Evolutionary conservation across 306 rosid genomes (phyloP), one percentile per base, ranked within the genome.

Genomic region (Cucurbita moschata): DNA sequence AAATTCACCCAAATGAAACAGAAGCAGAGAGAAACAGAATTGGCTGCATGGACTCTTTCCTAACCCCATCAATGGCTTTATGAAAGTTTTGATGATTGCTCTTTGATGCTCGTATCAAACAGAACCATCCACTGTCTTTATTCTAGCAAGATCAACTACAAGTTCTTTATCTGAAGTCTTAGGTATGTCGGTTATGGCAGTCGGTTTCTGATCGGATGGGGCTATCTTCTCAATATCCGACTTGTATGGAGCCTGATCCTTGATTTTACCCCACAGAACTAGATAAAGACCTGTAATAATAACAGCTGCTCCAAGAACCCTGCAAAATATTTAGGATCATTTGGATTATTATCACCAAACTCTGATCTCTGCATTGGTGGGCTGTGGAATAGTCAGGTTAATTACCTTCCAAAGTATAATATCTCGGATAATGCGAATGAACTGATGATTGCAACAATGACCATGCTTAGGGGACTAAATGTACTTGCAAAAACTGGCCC

Each of bases 401-500:
- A 15, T 73, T 60, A 85, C 92, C 89, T 83, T 71, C 89, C 92
- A 4, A 78, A 30, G 72, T 75, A 83, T 63, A 82, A 52, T 23
- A 40, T 76, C 78, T 87, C 92, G 0, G 70, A 40, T 18, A 87
- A 75, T 42, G 77, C 15, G 73, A 85, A 76, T 23, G 86, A 76
- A 73, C 81, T 78, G 64, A 83, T 12, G 11, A 85, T 53, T 60
- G 92, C 85, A 2, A 83, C 89, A 10, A 87, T 79, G 69, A 87
- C 59, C 89, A 78, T 78, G 78, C 64, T 10, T 10, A 87, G 74
- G 39, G 92, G 92, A 59, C 11, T 58, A 23, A 83, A 83, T 10
- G 89, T 81, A 54, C 80, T 83, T 57, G 82, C 80, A 50, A 83
- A 85, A 80, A 87, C 82, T 30, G 89, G 89, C 46, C 92, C 92